phyloP scores from a whole-genome alignment of 2,329 filamentous ascomycete genomes.

The Diplodia sapinea region DNA sequence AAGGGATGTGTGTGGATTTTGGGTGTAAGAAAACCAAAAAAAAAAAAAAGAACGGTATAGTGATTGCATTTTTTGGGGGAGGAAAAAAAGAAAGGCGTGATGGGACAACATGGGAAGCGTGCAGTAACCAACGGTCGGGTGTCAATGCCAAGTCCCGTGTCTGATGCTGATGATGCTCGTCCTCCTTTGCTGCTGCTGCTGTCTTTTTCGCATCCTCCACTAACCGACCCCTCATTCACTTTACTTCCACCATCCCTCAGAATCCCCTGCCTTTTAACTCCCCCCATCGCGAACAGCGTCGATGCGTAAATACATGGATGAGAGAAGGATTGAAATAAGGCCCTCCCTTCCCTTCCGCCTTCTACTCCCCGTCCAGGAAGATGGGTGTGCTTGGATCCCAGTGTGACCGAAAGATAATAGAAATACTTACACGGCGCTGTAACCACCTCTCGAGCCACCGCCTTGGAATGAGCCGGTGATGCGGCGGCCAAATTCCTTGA shows the following conservation, averaged over 20 bases:
- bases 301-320: neutral
- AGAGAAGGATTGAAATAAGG: neutral
- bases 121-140: neutral
- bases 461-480: constrained; percentile 86
- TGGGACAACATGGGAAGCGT: no score
- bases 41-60: neutral
- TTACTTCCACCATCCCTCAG: neutral
- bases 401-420: neutral
- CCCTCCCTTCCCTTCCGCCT: neutral
- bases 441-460: constrained; percentile 82
- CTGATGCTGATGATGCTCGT: no score
- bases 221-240: neutral
- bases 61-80: neutral
- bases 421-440: constrained; percentile 78
- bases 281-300: neutral
- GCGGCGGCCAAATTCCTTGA: constrained; percentile 84
- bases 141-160: no score
- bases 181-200: neutral
- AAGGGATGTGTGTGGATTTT: neutral
- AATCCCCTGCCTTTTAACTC: neutral
- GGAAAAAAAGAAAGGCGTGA: neutral
- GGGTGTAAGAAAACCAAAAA: neutral
- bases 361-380: neutral
- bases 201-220: neutral
- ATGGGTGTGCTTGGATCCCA: neutral